These are phyloP conservation scores for Bjerkandera adusta DNA, from an alignment of 1,284 basidiomycete species.

Conservation along the genomic window DNA sequence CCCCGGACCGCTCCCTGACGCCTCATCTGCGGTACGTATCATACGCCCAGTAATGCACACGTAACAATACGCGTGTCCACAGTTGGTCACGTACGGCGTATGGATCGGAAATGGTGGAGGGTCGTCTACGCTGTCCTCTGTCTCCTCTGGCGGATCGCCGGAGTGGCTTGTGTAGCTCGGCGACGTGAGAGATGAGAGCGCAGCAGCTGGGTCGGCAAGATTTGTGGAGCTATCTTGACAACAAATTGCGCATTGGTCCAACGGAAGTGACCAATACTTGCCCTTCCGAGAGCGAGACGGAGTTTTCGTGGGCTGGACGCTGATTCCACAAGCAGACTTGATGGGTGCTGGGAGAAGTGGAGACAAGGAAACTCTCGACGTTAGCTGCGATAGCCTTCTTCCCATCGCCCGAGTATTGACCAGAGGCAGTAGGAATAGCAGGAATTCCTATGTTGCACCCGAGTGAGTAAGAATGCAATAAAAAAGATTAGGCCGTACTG, in stretches of 20 bases:
- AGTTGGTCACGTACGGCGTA: conserved; percentile 73
- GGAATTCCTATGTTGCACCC: conserved; percentile 75
- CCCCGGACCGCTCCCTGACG: conserved; percentile 40
- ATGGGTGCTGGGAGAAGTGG: conserved; percentile 36
- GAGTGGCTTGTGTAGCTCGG: conserved; percentile 16
- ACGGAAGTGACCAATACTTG: conserved; percentile 61
- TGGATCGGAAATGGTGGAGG: conserved; percentile 62
- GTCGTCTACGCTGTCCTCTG: conserved; percentile 30
- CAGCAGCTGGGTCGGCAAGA: conserved; percentile 48
- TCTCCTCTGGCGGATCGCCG: conserved; percentile 7
- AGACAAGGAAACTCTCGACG: conserved; percentile 32
- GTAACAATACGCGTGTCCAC: conserved; percentile 86
- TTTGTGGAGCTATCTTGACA: conserved; percentile 68
- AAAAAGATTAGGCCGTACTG: conserved; percentile 50
- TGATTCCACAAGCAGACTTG: conserved; percentile 17
- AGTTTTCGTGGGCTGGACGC: conserved; percentile 25
- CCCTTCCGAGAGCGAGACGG: conserved; percentile 34
- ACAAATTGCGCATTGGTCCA: conserved; percentile 78
- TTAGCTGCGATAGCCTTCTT: conserved; percentile 47
- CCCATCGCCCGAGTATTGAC: conserved; percentile 68
- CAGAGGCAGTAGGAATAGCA: conserved; percentile 90
- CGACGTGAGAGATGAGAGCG: conserved; percentile 39
- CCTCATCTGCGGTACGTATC: conserved; percentile 68
- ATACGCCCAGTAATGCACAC: conserved; percentile 83
- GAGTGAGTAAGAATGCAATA: conserved; percentile 5